Evolutionary conservation across 2,329 filamentous ascomycete species (phyloP).

Genomic region (Rutstroemia sp.): DNA sequence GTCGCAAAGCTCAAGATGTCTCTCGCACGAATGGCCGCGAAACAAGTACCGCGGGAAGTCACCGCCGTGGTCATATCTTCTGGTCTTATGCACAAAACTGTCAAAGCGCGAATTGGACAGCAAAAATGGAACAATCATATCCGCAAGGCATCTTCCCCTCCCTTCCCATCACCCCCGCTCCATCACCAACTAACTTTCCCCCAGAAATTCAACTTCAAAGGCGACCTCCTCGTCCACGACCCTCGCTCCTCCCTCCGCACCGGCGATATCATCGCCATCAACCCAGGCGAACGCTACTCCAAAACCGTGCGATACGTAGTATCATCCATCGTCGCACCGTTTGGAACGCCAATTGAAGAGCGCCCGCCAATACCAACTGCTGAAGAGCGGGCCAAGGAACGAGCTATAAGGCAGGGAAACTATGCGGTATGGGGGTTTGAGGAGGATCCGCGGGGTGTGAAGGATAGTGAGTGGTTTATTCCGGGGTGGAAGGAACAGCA

Average conservation of each 20-base stretch:
- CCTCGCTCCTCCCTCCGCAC: conserved; percentile 64
- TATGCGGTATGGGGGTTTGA: conserved; percentile 15
- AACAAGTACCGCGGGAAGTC: conserved; percentile 9
- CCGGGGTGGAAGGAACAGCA: conserved; percentile 13
- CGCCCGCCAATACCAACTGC: conserved; percentile 59
- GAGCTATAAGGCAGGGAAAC: conserved; percentile 51
- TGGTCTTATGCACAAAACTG: conserved; percentile 70
- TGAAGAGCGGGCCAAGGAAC: conserved; percentile 53
- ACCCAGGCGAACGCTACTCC: conserved; percentile 56
- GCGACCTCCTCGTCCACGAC: conserved; percentile 69
- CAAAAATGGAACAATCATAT: conserved; percentile 67
- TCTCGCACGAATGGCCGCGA: not conserved
- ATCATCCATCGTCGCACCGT: conserved; percentile 65
- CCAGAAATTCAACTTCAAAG: conserved; percentile 57
- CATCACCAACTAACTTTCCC: not conserved
- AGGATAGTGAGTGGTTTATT: conserved; percentile 1
- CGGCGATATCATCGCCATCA: conserved; percentile 70
- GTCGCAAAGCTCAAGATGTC: not conserved
- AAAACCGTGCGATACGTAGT: conserved; percentile 68
- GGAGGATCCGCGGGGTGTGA: conserved; percentile 5
- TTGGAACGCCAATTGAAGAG: conserved; percentile 53
- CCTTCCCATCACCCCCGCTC: not conserved
- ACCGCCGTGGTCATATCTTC: conserved; percentile 63
- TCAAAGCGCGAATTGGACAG: conserved; percentile 67
- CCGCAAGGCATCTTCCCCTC: conserved; percentile 50